Conservation (phyloP, 441 rosid genomes). For the Hura crepitans region DNA sequence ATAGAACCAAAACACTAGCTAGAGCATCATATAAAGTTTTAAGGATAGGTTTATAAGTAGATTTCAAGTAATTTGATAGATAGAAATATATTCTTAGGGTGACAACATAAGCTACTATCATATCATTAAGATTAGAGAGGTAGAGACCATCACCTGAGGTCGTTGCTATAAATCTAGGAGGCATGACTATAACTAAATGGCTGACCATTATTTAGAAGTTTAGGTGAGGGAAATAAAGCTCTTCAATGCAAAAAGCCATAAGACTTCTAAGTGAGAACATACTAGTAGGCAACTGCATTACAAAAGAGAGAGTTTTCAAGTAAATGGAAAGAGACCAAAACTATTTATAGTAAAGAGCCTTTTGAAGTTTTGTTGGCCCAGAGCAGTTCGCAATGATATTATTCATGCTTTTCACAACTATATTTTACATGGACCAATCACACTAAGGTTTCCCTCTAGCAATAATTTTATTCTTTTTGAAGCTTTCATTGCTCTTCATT, state of each 20-base stretch:
- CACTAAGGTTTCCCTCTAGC: background rate
- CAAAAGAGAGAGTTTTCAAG: constrained; percentile 20
- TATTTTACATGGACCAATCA: constrained; percentile 10
- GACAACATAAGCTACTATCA: constrained; percentile 69
- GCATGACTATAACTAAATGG: constrained; percentile 37
- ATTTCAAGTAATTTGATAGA: constrained; percentile 19
- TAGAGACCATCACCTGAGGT: constrained; percentile 48
- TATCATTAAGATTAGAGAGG: constrained; percentile 86
- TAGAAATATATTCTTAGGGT: constrained; percentile 84
- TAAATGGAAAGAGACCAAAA: constrained; percentile 22
- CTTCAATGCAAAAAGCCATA: constrained; percentile 56
- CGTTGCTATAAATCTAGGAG: constrained; percentile 53
- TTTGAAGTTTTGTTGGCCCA: constrained; percentile 30
- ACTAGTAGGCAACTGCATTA: constrained; percentile 19
- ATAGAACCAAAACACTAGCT: constrained; percentile 62
- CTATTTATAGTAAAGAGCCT: background rate
- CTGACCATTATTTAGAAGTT: constrained; percentile 43
- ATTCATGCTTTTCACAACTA: constrained; percentile 25
- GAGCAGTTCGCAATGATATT: constrained; percentile 27
- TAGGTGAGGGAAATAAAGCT: constrained; percentile 50
- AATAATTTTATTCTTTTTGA: background rate
- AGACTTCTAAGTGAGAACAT: constrained; percentile 6
- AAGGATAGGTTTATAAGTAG: constrained; percentile 24
- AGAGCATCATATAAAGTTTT: constrained; percentile 49
- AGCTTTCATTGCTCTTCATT: background rate